Conservation (phyloP, 208 protist genomes). For the Acanthamoeba triangularis region DNA sequence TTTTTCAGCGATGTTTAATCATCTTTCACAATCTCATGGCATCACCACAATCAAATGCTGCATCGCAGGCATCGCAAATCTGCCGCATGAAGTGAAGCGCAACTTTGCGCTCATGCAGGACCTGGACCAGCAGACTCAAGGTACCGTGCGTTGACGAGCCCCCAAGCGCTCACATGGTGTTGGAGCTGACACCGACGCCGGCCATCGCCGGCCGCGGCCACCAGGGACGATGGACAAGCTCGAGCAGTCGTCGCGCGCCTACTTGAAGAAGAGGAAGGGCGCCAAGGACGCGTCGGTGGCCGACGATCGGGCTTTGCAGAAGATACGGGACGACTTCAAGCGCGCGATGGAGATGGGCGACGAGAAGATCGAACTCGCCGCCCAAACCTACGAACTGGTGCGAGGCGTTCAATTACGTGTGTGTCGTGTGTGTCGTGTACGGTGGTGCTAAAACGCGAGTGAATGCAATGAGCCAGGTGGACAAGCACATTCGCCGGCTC, state of each 20-base stretch:
- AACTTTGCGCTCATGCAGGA: conserved; percentile 82
- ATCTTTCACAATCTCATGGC: background rate
- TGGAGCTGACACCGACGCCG: too few species aligned
- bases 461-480: conserved; percentile 77
- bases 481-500: conserved; percentile 87
- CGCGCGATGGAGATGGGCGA: conserved; percentile 78
- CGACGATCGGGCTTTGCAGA: conserved; percentile 40
- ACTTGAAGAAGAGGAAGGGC: background rate
- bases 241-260: conserved; percentile 55
- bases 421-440: background rate
- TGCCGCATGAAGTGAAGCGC: conserved; percentile 80
- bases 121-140: conserved; percentile 74
- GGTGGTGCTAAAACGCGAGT: background rate
- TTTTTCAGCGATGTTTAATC: background rate
- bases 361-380: conserved; percentile 84
- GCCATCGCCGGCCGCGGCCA: background rate
- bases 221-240: conserved; percentile 67
- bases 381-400: conserved; percentile 86
- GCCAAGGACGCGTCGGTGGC: conserved; percentile 39
- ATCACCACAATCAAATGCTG: conserved; percentile 38
- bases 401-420: background rate
- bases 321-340: conserved; percentile 81
- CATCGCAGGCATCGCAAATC: conserved; percentile 78
- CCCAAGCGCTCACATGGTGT: background rate
- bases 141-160: background rate